Conservation (phyloP, 495 filamentous ascomycete genomes). For the Neurospora sp. region DNA sequence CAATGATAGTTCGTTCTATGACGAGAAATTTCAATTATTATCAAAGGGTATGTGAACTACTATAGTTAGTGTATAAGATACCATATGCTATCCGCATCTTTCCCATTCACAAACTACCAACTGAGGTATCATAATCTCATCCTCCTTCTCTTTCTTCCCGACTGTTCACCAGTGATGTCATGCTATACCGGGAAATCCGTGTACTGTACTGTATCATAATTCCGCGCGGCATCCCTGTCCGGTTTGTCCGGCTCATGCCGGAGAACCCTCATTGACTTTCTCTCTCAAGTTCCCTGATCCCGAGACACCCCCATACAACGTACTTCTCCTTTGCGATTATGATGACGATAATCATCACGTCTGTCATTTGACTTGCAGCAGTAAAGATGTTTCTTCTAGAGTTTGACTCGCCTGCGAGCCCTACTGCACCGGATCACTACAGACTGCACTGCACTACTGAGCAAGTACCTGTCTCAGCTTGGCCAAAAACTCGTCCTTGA, state of each 20-base stretch:
- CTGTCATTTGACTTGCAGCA: neutral
- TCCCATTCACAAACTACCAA: neutral
- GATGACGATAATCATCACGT: neutral
- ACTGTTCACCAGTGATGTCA: neutral
- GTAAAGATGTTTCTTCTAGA: neutral
- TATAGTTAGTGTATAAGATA: neutral
- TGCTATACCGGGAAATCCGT: neutral
- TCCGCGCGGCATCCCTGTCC: neutral
- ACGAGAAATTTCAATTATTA: neutral
- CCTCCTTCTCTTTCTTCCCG: neutral
- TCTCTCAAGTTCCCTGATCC: neutral
- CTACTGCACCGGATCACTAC: neutral
- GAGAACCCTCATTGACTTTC: neutral
- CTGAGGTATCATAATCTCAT: neutral
- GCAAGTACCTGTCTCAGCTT: constrained; percentile 86
- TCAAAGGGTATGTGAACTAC: neutral
- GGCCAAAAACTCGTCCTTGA: constrained; percentile 66
- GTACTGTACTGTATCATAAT: neutral
- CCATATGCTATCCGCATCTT: neutral
- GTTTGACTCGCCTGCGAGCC: neutral
- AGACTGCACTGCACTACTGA: constrained; percentile 20
- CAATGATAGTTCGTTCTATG: neutral
- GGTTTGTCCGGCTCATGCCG: neutral
- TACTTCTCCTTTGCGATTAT: neutral
- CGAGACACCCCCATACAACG: neutral